Conservation (phyloP, 208 protist genomes). For the Leishmania turanica region DNA sequence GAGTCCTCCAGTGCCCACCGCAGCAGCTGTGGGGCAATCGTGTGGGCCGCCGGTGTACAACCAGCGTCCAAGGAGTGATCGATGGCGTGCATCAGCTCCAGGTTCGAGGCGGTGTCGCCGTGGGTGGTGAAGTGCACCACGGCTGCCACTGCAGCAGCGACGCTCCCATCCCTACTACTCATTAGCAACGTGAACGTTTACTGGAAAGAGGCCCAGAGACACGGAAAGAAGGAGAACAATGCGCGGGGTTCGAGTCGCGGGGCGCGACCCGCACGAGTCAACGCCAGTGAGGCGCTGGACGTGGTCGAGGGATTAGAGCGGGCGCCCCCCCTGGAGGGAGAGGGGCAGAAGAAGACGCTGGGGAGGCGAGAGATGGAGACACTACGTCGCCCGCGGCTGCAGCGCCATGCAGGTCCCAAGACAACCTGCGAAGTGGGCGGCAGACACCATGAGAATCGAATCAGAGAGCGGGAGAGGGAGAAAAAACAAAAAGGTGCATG, state of each 20-base stretch:
- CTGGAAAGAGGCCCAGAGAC: background rate
- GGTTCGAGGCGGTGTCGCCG: conserved; percentile 18
- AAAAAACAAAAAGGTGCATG: background rate
- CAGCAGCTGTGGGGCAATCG: conserved; percentile 49
- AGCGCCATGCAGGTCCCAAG: background rate
- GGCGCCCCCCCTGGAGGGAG: background rate
- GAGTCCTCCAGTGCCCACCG: conserved; percentile 27
- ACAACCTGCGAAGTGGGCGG: background rate
- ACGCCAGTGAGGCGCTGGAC: background rate
- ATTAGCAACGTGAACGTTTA: background rate
- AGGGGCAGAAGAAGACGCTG: background rate
- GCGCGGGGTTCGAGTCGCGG: background rate
- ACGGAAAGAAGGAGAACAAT: background rate
- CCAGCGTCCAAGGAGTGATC: conserved; percentile 28
- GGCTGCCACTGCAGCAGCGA: conserved; percentile 10
- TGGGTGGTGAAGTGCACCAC: conserved; percentile 21
- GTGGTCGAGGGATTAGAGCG: background rate
- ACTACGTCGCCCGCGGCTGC: background rate
- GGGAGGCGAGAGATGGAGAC: background rate
- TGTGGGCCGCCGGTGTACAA: conserved; percentile 18
- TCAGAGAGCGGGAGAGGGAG: background rate
- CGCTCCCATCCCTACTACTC: background rate
- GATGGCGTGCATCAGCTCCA: conserved; percentile 24
- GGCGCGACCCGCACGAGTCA: background rate
- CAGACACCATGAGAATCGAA: background rate